These are phyloP conservation scores for Paralagenidium karlingii DNA, from an alignment of 352 stramenopile genomes.

Conservation along the genomic window DNA sequence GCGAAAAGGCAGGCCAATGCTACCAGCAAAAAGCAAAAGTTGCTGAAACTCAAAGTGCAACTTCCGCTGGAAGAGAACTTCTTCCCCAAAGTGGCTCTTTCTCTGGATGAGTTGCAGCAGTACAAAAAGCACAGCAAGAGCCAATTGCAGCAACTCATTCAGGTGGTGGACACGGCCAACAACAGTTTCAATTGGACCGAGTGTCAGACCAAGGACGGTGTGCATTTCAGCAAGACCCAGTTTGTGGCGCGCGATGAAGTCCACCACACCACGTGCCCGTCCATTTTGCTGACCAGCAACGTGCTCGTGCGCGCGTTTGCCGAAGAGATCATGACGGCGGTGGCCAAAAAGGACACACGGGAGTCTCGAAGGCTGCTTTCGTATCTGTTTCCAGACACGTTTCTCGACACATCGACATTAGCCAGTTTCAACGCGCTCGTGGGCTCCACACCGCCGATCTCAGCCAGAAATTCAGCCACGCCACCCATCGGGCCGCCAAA, in stretches of 20 bases:
- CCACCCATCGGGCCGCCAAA: constrained; percentile 13
- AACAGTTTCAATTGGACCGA: constrained; percentile 60
- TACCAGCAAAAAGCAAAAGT: too few species aligned
- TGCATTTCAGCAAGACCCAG: background rate
- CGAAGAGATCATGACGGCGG: constrained; percentile 38
- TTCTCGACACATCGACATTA: constrained; percentile 50
- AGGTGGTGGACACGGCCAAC: constrained; percentile 68
- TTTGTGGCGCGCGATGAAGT: constrained; percentile 1
- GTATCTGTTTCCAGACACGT: constrained; percentile 41
- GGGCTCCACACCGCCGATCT: constrained; percentile 12
- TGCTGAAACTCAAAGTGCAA: too few species aligned
- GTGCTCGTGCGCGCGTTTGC: constrained; percentile 29
- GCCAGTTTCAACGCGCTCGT: constrained; percentile 44
- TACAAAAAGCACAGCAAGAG: constrained; percentile 71
- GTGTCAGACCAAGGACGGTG: constrained; percentile 4
- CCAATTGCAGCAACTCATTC: constrained; percentile 53
- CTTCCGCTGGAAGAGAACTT: constrained; percentile 68
- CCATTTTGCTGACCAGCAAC: constrained; percentile 53
- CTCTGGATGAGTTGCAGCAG: constrained; percentile 49
- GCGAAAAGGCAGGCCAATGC: too few species aligned
- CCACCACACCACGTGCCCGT: constrained; percentile 19
- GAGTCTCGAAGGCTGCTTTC: constrained; percentile 38
- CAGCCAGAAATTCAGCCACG: too few species aligned
- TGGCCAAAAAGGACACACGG: constrained; percentile 46
- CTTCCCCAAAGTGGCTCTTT: constrained; percentile 69